A percentile compares a stretch with the other conserved stretches of the same genome.
Evolutionary conservation across 2,329 filamentous ascomycete species (phyloP).

Genomic region (Calonectria pseudoreteaudii): DNA sequence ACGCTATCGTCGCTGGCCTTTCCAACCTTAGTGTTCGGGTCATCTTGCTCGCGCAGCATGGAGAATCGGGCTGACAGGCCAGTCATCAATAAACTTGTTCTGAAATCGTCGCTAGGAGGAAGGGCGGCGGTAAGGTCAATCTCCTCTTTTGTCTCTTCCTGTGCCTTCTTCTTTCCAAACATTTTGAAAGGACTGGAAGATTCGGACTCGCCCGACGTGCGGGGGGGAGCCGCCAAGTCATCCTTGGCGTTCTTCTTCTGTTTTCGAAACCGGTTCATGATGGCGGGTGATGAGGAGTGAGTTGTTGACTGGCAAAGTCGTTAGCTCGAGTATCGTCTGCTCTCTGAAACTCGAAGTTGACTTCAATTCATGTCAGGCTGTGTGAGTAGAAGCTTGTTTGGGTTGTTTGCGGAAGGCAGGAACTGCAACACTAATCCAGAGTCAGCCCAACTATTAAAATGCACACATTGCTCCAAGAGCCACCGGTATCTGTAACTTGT

Average conservation of each 20-base stretch:
- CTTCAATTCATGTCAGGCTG: slow-evolving; percentile 38
- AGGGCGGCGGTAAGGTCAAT: slow-evolving; percentile 81
- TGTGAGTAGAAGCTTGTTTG: background rate
- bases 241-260: slow-evolving; percentile 76
- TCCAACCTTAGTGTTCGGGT: slow-evolving; percentile 87
- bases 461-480: background rate
- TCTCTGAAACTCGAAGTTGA: slow-evolving; percentile 10
- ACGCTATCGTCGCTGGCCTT: slow-evolving; percentile 98
- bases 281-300: slow-evolving; percentile 17
- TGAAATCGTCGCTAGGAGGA: slow-evolving; percentile 88
- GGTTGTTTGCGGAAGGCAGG: background rate
- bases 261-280: slow-evolving; percentile 82
- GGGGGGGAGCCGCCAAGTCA: slow-evolving; percentile 55
- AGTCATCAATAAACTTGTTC: slow-evolving; percentile 95
- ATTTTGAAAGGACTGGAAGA: slow-evolving; percentile 63
- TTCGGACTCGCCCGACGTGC: slow-evolving; percentile 68
- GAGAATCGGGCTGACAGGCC: slow-evolving; percentile 95
- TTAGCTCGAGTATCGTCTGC: background rate
- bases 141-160: slow-evolving; percentile 71
- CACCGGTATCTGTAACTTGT: background rate
- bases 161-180: slow-evolving; percentile 69
- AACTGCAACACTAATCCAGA: background rate
- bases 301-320: background rate
- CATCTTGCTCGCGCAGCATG: slow-evolving; percentile 95
- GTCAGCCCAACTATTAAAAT: background rate